These are phyloP conservation scores for Candida vartiovaarae DNA, from an alignment of 805 yeast species.

Conservation along the genomic window DNA sequence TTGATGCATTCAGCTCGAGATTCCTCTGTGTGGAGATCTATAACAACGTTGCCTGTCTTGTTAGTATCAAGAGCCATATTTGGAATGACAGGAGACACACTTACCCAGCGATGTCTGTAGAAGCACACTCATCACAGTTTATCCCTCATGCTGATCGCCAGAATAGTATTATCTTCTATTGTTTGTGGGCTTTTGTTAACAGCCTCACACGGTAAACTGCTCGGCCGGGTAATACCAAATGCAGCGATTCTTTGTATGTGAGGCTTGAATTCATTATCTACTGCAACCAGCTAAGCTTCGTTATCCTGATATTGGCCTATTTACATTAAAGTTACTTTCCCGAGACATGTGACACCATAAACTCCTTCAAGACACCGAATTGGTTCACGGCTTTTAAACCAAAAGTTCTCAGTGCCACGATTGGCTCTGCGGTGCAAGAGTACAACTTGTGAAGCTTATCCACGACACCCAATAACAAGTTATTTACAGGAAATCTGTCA, in stretches of 20 bases:
- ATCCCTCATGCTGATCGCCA: no score
- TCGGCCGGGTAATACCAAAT: no score
- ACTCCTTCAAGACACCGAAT: constrained; percentile 57
- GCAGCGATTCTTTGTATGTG: no score
- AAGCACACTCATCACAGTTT: constrained; percentile 30
- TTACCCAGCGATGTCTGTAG: constrained; percentile 33
- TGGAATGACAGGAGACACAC: constrained; percentile 4
- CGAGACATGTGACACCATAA: constrained; percentile 54
- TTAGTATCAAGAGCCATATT: background rate
- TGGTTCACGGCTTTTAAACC: constrained; percentile 70
- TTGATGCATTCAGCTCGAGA: constrained; percentile 35
- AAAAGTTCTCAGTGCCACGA: constrained; percentile 65
- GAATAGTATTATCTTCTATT: no score
- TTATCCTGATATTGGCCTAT: no score
- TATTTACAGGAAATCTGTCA: constrained; percentile 75
- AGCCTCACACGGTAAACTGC: no score
- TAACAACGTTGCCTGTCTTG: constrained; percentile 38
- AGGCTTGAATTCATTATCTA: no score
- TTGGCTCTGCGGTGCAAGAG: constrained; percentile 61
- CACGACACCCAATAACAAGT: constrained; percentile 75
- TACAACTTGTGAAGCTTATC: constrained; percentile 90
- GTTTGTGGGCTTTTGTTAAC: no score
- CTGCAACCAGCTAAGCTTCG: no score
- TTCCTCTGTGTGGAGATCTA: constrained; percentile 35
- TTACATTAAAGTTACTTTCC: constrained; percentile 21